Percentiles rank a stretch among this genome's conserved stretches.
phyloP scores from a whole-genome alignment of 1,139 yeast species.

The Yamadazyma songkhlaensis region DNA sequence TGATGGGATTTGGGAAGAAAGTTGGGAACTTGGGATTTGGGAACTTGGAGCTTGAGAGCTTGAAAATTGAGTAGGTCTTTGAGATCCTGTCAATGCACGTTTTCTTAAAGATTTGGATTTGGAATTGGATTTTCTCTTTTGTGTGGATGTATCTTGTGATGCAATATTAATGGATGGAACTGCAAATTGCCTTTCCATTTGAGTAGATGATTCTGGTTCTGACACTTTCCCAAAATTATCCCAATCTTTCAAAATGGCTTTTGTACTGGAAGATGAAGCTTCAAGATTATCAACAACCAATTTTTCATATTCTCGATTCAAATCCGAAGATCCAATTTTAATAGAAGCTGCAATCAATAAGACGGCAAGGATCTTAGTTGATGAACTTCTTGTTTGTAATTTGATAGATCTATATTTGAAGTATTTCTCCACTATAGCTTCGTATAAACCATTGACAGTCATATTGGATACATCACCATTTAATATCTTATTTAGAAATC shows the following conservation, averaged over 20 bases:
- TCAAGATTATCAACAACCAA: conserved; percentile 12
- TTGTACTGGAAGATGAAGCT: conserved; percentile 19
- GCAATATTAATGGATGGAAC: conserved; percentile 24
- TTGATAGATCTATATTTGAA: conserved; percentile 9
- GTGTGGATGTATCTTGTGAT: conserved; percentile 17
- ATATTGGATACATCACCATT: background rate
- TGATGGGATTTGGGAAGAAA: conserved; percentile 6
- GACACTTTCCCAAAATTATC: conserved; percentile 14
- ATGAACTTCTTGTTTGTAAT: conserved; percentile 13
- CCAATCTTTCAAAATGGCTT: conserved; percentile 27
- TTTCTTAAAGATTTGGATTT: conserved; percentile 9
- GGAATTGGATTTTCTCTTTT: conserved; percentile 5
- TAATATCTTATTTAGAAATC: conserved; percentile 1
- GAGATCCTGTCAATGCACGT: conserved; percentile 4
- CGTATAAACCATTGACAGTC: conserved; percentile 10
- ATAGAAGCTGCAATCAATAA: conserved; percentile 24
- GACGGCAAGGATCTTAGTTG: conserved; percentile 18
- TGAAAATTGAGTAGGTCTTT: background rate
- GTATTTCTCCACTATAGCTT: conserved; percentile 9
- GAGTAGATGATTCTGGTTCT: conserved; percentile 2
- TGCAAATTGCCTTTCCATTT: conserved; percentile 8
- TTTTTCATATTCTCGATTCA: conserved; percentile 10
- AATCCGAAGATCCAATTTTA: conserved; percentile 18
- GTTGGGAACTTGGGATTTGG: background rate
- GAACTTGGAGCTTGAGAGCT: conserved; percentile 2